These are phyloP conservation scores for Dendrothele bispora DNA, from an alignment of 768 basidiomycete genomes.

Conservation along the genomic window DNA sequence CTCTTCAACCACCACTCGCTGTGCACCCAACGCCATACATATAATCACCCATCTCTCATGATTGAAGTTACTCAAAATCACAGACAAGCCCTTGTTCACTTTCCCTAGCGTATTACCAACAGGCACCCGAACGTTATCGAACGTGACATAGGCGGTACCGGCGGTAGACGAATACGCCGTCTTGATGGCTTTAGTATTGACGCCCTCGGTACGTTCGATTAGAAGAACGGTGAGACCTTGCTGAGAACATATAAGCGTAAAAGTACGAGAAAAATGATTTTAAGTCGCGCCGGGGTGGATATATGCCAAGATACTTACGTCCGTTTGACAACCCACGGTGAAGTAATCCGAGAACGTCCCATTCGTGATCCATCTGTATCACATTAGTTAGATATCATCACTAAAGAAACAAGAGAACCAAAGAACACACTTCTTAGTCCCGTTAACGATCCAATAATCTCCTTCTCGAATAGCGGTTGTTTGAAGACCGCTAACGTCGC, in stretches of 20 bases:
- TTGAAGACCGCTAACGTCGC: slow-evolving; percentile 78
- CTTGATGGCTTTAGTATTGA: slow-evolving; percentile 71
- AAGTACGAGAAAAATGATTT: no score
- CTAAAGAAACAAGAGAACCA: background rate
- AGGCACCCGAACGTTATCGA: slow-evolving; percentile 64
- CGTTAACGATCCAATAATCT: slow-evolving; percentile 82
- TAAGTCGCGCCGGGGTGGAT: no score
- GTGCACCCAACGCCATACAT: no score
- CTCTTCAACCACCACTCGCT: no score
- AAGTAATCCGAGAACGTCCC: no score
- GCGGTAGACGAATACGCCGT: slow-evolving; percentile 63
- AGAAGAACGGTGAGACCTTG: slow-evolving; percentile 79
- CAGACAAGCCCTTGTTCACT: slow-evolving; percentile 55
- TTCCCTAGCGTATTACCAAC: slow-evolving; percentile 67
- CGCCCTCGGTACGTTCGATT: slow-evolving; percentile 66
- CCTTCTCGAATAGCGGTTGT: slow-evolving; percentile 85
- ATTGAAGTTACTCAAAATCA: slow-evolving; percentile 84
- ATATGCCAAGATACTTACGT: no score
- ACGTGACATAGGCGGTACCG: slow-evolving; percentile 59
- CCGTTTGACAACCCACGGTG: slow-evolving; percentile 73
- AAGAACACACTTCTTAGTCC: slow-evolving; percentile 63
- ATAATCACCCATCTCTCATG: slow-evolving; percentile 95
- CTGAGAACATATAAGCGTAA: slow-evolving; percentile 23
- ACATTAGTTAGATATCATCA: background rate
- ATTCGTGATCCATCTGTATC: slow-evolving; percentile 83